Base-by-base conservation (phyloP, 2,329 filamentous ascomycete genomes). In the Arthrinium puccinioides region DNA sequence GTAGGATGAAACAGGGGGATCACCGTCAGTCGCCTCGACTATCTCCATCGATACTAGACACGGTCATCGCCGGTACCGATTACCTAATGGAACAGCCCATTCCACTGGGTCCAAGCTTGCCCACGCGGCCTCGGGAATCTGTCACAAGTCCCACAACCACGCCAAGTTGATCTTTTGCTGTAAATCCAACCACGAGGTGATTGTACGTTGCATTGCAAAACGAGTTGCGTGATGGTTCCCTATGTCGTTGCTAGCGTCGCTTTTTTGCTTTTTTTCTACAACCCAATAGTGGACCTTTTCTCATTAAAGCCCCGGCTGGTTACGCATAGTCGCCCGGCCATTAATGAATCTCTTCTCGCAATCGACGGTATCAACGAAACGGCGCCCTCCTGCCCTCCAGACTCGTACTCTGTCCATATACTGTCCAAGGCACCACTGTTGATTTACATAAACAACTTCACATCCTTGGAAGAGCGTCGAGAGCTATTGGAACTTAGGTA, bases 401-500 rank as follows among this genome's bases (percentile, higher is more conserved):
- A 72, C 40, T 44, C 57, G 3, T 72, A 74, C 49, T 55, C 58
- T 2, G 62, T 70, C 28, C 67, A 70, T 38, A 59, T 76, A 18
- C 51, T 69, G 39, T 71, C 62, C 30, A 62, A 65, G 37, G 66
- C 66, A 38, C 72, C 73, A 15, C 50, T 76, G 25, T 68, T 76
- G 3, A 48, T 76, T 4, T 76, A 76, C 42, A 55, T 76, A 10
- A 69, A 74, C 53, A 59, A 64, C 14, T 76, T 76, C 45, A 44
- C 76, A 37, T 62, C 57, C 11, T 42, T 45, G 8, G 54, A 53
- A 4, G 72, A 76, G 50, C 61, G 64, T 33, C 42, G 46, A 21
- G 66, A 74, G 45, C 50, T 76, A 15, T 54, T 74, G 3, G 63
- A 70, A 13, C 66, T 74, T 28, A 74, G 70, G 72, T 74, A 35